phyloP scores from a whole-genome alignment of 768 basidiomycete species.

The Baorangia bicolor region DNA sequence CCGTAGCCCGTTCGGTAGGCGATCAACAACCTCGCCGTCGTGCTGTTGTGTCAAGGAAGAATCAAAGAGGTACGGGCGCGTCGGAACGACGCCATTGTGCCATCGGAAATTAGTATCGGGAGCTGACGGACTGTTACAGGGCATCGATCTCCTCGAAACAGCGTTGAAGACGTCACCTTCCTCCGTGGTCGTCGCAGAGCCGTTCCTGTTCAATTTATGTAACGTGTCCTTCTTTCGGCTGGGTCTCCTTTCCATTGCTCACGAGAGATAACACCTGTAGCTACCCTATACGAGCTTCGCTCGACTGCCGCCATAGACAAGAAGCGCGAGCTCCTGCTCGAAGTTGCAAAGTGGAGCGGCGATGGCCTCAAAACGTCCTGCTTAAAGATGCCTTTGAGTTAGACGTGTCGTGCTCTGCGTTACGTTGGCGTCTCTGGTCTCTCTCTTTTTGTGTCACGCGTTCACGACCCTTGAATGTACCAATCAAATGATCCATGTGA shows the following conservation, averaged over 20 bases:
- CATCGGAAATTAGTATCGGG: not conserved
- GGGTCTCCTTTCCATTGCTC: not conserved
- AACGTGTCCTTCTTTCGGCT: slow-evolving; percentile 26
- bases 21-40: slow-evolving; percentile 75
- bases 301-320: slow-evolving; percentile 71
- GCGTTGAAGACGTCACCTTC: slow-evolving; percentile 65
- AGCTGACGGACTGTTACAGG: slow-evolving; percentile 39
- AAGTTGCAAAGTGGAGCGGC: slow-evolving; percentile 84
- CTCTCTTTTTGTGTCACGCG: not conserved
- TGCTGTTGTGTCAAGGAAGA: slow-evolving; percentile 66
- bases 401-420: slow-evolving; percentile 1
- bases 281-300: slow-evolving; percentile 81
- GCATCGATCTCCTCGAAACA: slow-evolving; percentile 65
- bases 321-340: slow-evolving; percentile 69
- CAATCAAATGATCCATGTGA: not conserved
- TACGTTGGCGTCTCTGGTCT: not conserved
- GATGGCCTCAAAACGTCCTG: slow-evolving; percentile 77
- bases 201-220: slow-evolving; percentile 86
- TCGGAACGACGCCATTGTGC: too few relatives aligned
- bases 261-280: slow-evolving; percentile 27
- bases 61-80: slow-evolving; percentile 67
- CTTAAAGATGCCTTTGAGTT: slow-evolving; percentile 73
- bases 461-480: not conserved
- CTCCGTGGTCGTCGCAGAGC: slow-evolving; percentile 72
- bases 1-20: slow-evolving; percentile 41